Evolutionary conservation across 2,329 filamentous ascomycete species (phyloP), one percentile per base, ranked within the genome.

Genomic region (Diplodia sapinea): DNA sequence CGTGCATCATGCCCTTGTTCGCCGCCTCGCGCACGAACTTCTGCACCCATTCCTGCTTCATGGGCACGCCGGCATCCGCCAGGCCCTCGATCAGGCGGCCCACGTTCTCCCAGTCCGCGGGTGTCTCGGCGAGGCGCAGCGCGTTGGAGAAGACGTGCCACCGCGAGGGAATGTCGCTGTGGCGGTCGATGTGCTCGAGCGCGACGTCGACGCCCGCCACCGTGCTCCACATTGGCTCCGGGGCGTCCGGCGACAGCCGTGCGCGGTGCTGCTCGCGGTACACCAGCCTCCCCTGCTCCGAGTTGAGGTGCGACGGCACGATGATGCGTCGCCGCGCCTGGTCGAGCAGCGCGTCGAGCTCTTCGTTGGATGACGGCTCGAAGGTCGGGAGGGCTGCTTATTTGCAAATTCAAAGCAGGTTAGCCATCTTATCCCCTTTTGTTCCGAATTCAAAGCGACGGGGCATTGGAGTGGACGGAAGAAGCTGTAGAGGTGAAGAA

Each of bases 271-370:
- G 77, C 20, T 75, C 68, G 55, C 73, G 72, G 75, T 79, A 83
- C 70, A 84, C 79, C 36, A 84, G 77, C 68, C 77, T 74, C 36
- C 75, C 72, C 70, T 84, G 81, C 49, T 76, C 74, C 17, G 72
- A 69, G 68, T 75, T 78, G 64, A 85, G 78, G 72, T 82, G 79
- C 7, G 67, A 66, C 15, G 82, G 82, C 26, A 84, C 76, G 68
- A 84, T 77, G 71, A 83, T 72, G 62, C 80, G 79, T 55, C 74
- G 75, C 69, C 82, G 82, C 64, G 83, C 73, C 11, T 70, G 75
- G 6, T 73, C 70, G 68, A 84, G 79, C 43, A 81, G 70, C 23
- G 72, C 61, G 61, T 81, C 74, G 66, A 84, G 80, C 54, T 80
- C 77, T 59, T 79, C 74, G 15, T 76, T 77, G 12, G 80, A 78